Conservation (phyloP, 495 filamentous ascomycete genomes). For the Xylaria cubensis region DNA sequence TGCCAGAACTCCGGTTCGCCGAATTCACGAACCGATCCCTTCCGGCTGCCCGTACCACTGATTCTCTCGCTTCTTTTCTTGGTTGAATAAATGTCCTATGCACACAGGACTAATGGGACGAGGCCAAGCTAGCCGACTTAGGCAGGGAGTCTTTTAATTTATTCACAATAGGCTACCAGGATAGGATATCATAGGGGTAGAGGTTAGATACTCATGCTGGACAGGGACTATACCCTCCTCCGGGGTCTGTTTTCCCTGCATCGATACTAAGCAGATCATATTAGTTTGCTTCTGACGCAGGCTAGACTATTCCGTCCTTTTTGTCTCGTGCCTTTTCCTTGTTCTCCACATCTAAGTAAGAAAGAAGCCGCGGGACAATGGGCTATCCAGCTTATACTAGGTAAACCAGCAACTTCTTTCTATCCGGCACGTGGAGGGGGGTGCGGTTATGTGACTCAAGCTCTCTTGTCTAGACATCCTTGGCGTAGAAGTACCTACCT, state of each 20-base stretch:
- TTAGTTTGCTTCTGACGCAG: slow-evolving; percentile 12
- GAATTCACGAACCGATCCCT: background rate
- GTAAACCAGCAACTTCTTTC: background rate
- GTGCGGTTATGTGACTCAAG: slow-evolving; percentile 14
- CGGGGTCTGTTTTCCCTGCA: background rate
- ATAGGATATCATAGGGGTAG: background rate
- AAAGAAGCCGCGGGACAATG: slow-evolving; percentile 21
- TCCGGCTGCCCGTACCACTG: slow-evolving; percentile 17
- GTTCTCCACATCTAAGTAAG: background rate
- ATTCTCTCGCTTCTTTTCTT: background rate
- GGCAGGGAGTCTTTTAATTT: background rate
- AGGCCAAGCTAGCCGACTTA: background rate
- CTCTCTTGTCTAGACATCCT: slow-evolving; percentile 9
- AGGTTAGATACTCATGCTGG: background rate
- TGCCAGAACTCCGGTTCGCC: slow-evolving; percentile 20
- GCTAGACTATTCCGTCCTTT: background rate
- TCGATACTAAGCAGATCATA: background rate
- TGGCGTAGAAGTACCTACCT: background rate
- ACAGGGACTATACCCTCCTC: background rate
- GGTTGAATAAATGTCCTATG: background rate
- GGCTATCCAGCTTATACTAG: background rate
- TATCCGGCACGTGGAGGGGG: slow-evolving; percentile 20
- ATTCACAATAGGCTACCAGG: background rate
- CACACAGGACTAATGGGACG: slow-evolving; percentile 1
- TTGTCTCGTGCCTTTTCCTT: slow-evolving; percentile 12